A percentile compares a stretch with the other conserved stretches of the same genome.
phyloP scores from a whole-genome alignment of 495 filamentous ascomycete genomes.

The Ramalina peruviana region DNA sequence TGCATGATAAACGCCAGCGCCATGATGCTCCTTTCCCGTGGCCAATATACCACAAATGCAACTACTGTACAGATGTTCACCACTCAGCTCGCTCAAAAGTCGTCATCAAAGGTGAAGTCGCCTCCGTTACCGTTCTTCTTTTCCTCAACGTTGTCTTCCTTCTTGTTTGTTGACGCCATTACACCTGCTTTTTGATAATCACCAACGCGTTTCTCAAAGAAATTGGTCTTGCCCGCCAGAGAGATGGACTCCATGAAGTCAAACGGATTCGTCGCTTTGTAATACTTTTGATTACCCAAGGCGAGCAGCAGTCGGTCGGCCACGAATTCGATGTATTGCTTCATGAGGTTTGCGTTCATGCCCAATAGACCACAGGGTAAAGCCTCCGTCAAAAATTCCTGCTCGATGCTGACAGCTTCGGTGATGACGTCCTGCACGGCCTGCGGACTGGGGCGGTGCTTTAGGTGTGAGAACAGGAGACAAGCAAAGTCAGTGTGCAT shows the following conservation, averaged over 20 bases:
- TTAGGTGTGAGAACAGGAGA: conserved; percentile 87
- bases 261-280: conserved; percentile 87
- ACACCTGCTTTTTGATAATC: conserved; percentile 99
- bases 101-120: conserved; percentile 89
- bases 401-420: conserved; percentile 87
- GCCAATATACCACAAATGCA: no score
- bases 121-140: conserved; percentile 51
- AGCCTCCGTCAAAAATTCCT: conserved; percentile 95
- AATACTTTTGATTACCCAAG: conserved; percentile 86
- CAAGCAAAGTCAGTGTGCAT: conserved; percentile 99
- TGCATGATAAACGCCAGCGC: no score
- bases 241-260: conserved; percentile 99
- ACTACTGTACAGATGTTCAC: no score
- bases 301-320: conserved; percentile 87
- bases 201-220: conserved; percentile 99
- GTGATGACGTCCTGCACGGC: conserved; percentile 76
- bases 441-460: conserved; percentile 72
- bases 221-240: conserved; percentile 97
- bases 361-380: conserved; percentile 84
- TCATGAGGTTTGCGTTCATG: conserved; percentile 96
- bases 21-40: no score
- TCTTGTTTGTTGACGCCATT: conserved; percentile 86
- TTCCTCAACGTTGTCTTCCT: conserved; percentile 37
- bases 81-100: conserved; percentile 46
- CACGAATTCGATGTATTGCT: conserved; percentile 99